A percentile compares a stretch with the other conserved stretches of the same genome.
Conservation (phyloP, 768 basidiomycete species). For the Hygrocybe coccinea region DNA sequence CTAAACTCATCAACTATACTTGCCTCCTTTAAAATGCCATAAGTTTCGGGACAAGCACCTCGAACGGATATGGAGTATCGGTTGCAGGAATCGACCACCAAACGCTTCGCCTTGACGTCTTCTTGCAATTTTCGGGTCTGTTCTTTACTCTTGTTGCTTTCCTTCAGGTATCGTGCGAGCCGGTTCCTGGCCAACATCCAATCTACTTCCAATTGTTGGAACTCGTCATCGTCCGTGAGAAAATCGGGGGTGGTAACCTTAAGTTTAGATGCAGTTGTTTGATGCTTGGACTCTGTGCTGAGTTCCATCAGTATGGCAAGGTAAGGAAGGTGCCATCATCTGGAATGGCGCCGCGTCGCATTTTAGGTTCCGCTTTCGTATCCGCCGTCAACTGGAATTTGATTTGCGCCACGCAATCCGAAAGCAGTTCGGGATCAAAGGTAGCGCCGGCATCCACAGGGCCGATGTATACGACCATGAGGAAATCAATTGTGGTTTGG, state of each 20-base stretch:
- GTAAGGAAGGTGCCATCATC: constrained; percentile 4
- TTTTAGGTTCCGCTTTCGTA: constrained; percentile 1
- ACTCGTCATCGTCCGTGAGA: neutral
- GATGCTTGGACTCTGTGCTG: neutral
- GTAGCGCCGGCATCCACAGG: constrained; percentile 3
- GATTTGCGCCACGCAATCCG: constrained; percentile 6
- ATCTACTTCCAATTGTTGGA: neutral
- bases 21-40: neutral
- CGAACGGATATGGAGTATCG: neutral
- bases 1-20: neutral
- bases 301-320: constrained; percentile 7
- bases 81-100: neutral
- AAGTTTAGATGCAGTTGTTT: neutral
- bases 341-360: constrained; percentile 1
- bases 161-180: neutral
- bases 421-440: constrained; percentile 14
- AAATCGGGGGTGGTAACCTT: neutral
- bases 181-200: neutral
- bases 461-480: constrained; percentile 12
- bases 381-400: neutral
- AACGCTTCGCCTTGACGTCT: neutral
- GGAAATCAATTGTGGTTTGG: constrained; percentile 13
- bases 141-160: too few relatives aligned
- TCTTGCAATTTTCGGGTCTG: neutral
- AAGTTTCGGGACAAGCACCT: neutral